A percentile compares a stretch with the other conserved stretches of the same genome.
These are phyloP conservation scores for Cercospora beticola DNA, from an alignment of 2,329 filamentous ascomycete species.

Conservation along the genomic window DNA sequence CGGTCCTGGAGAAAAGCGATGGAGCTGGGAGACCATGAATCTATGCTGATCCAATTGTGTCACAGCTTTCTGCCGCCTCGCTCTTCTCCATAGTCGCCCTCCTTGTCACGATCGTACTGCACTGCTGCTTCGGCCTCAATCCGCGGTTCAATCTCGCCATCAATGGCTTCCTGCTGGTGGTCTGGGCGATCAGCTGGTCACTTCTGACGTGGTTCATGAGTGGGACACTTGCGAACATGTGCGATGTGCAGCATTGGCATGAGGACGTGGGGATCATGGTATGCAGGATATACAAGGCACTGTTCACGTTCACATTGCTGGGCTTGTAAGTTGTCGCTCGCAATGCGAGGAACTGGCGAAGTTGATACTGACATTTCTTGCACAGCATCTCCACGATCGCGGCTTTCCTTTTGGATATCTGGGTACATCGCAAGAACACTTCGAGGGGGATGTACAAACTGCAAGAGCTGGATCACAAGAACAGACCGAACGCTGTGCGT, in stretches of 20 bases:
- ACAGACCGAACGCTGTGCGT: constrained; percentile 27
- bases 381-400: constrained; percentile 47
- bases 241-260: constrained; percentile 49
- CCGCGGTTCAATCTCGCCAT: constrained; percentile 52
- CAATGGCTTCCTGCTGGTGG: constrained; percentile 50
- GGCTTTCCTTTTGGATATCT: constrained; percentile 52
- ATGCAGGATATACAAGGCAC: constrained; percentile 59
- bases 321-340: constrained; percentile 42
- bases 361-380: constrained; percentile 3
- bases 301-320: constrained; percentile 57
- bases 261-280: constrained; percentile 55
- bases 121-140: constrained; percentile 54
- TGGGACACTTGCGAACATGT: constrained; percentile 54
- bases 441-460: constrained; percentile 53
- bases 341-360: not conserved
- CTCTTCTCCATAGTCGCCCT: constrained; percentile 54
- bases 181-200: constrained; percentile 55
- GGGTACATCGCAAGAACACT: constrained; percentile 48
- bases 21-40: not conserved
- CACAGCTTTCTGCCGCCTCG: constrained; percentile 53
- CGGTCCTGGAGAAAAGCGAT: not conserved
- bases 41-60: not conserved
- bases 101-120: constrained; percentile 50
- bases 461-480: constrained; percentile 41
- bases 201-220: constrained; percentile 57